These are phyloP conservation scores for Mimosa bimucronata DNA, from an alignment of 306 rosid genomes.

Conservation along the genomic window DNA sequence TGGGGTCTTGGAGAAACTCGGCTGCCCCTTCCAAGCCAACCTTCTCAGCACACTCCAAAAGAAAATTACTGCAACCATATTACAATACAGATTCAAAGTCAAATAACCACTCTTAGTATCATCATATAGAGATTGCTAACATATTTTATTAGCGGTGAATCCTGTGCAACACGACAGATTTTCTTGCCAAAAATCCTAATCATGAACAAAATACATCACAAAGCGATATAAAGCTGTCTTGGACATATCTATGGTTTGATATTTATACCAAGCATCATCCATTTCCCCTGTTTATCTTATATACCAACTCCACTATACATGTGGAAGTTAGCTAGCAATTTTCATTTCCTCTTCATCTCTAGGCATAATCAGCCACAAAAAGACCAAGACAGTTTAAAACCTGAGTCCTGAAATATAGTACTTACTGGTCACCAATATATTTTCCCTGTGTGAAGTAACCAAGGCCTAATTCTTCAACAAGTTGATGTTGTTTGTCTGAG, in stretches of 20 bases:
- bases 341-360: background rate
- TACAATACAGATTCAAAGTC: too few relatives aligned
- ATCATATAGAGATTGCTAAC: constrained; percentile 1
- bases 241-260: too few relatives aligned
- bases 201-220: too few relatives aligned
- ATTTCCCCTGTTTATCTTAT: too few relatives aligned
- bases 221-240: too few relatives aligned
- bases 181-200: too few relatives aligned
- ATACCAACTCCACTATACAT: too few relatives aligned
- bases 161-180: too few relatives aligned
- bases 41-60: constrained; percentile 74
- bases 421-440: constrained; percentile 84
- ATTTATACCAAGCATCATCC: too few relatives aligned
- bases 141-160: too few relatives aligned
- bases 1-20: constrained; percentile 77
- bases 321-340: constrained; percentile 4
- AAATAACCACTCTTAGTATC: too few relatives aligned
- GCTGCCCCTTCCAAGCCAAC: constrained; percentile 79
- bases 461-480: constrained; percentile 71
- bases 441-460: constrained; percentile 91
- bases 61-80: constrained; percentile 72
- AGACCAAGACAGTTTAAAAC: background rate
- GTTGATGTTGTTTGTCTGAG: constrained; percentile 70
- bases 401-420: background rate
- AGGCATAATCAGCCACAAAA: constrained; percentile 3